A percentile compares a stretch with the other conserved stretches of the same genome.
phyloP scores from a whole-genome alignment of 305 asterid species.

The Fraxinus platypoda region DNA sequence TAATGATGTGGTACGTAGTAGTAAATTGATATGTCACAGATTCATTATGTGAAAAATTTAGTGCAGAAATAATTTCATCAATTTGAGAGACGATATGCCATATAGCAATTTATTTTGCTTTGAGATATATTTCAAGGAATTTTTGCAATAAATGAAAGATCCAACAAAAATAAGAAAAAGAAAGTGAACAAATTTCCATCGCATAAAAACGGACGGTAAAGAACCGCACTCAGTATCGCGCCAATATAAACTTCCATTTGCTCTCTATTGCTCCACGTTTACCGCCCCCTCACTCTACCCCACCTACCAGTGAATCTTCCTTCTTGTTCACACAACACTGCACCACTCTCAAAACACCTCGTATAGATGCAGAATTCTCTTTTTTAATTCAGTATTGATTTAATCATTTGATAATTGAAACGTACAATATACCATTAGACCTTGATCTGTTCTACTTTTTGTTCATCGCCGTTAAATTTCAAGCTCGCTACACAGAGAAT shows the following conservation, averaged over 20 bases:
- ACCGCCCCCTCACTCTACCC: not conserved
- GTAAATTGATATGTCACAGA: too few relatives aligned
- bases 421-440: not conserved
- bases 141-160: not conserved
- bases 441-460: not conserved
- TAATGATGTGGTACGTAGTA: too few relatives aligned
- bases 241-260: slow-evolving; percentile 36
- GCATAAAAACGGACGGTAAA: slow-evolving; percentile 35
- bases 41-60: too few relatives aligned
- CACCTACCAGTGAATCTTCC: not conserved
- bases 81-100: too few relatives aligned
- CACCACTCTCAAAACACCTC: not conserved
- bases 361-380: not conserved
- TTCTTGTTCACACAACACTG: slow-evolving; percentile 3
- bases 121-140: too few relatives aligned
- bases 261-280: slow-evolving; percentile 56
- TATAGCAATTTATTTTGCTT: too few relatives aligned
- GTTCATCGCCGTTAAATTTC: not conserved
- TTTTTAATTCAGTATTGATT: slow-evolving; percentile 7
- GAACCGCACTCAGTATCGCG: slow-evolving; percentile 25
- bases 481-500: not conserved
- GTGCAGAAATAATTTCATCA: too few relatives aligned
- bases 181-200: not conserved
- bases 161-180: not conserved
- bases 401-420: not conserved